These are phyloP conservation scores for Austropuccinia psidii DNA, from an alignment of 1,284 basidiomycete species.

Conservation along the genomic window DNA sequence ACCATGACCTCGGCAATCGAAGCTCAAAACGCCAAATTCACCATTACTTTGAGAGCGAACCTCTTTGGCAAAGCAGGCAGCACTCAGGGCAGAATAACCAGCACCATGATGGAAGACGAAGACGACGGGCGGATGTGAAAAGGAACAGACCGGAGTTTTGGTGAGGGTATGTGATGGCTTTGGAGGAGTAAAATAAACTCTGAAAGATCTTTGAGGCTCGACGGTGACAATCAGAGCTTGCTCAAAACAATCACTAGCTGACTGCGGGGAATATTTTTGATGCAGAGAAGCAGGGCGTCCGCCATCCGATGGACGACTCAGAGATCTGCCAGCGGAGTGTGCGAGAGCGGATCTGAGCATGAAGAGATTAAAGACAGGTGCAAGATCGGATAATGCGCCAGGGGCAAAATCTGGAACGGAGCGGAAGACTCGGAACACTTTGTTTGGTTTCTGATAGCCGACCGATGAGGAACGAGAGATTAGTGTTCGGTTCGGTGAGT, in stretches of 20 bases:
- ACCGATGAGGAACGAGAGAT: no score
- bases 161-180: background rate
- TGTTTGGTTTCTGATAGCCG: no score
- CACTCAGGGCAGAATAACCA: slow-evolving; percentile 79
- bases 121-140: slow-evolving; percentile 51
- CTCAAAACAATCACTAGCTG: slow-evolving; percentile 44
- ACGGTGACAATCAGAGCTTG: slow-evolving; percentile 45
- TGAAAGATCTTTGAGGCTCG: background rate
- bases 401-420: no score
- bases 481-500: no score
- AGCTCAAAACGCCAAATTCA: slow-evolving; percentile 71
- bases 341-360: no score
- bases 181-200: slow-evolving; percentile 20
- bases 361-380: no score
- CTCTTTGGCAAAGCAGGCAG: slow-evolving; percentile 77
- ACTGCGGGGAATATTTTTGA: slow-evolving; percentile 38
- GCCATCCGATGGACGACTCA: no score
- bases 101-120: slow-evolving; percentile 92
- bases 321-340: no score
- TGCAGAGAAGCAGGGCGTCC: no score
- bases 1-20: slow-evolving; percentile 88
- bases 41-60: slow-evolving; percentile 58
- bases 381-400: no score
- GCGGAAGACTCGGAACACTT: no score
- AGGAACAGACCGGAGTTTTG: background rate